Conservation (phyloP, 1,284 basidiomycete genomes). For the Leccinum pseudoinsigne region DNA sequence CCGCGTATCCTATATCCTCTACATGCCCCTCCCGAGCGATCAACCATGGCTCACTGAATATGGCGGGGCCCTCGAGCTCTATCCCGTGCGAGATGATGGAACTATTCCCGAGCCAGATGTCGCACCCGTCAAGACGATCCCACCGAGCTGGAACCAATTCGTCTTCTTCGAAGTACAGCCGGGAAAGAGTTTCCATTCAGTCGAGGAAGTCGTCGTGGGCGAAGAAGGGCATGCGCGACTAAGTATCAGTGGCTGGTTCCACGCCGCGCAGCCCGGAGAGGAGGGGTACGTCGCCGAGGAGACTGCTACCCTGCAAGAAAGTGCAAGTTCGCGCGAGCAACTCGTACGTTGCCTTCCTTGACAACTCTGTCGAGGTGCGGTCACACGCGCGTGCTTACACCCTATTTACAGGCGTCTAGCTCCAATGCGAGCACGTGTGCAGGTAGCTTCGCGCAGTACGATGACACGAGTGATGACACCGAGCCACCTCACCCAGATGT, state of each 20-base stretch:
- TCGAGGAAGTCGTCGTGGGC: conserved; percentile 93
- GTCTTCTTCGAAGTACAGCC: conserved; percentile 93
- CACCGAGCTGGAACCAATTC: conserved; percentile 95
- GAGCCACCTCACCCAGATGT: conserved; percentile 50
- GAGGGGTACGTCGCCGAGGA: conserved; percentile 72
- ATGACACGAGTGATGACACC: conserved; percentile 35
- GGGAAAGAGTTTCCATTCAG: conserved; percentile 94
- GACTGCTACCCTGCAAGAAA: conserved; percentile 45
- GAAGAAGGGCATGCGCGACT: conserved; percentile 73
- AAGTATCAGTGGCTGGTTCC: conserved; percentile 97
- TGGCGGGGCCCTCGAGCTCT: conserved; percentile 97
- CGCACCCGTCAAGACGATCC: conserved; percentile 62
- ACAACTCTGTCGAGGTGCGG: neutral
- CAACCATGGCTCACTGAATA: conserved; percentile 74
- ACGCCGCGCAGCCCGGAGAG: conserved; percentile 89
- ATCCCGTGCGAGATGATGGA: conserved; percentile 58
- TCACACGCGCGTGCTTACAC: neutral
- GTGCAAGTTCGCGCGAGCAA: conserved; percentile 67
- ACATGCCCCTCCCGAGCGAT: conserved; percentile 86
- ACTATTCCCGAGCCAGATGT: conserved; percentile 63
- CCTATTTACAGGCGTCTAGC: conserved; percentile 50
- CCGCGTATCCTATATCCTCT: conserved; percentile 95
- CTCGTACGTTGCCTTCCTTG: conserved; percentile 51
- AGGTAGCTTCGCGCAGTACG: conserved; percentile 56
- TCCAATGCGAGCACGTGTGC: conserved; percentile 39